These are phyloP conservation scores for Mallotus japonicus DNA, from an alignment of 441 rosid species.

Conservation along the genomic window DNA sequence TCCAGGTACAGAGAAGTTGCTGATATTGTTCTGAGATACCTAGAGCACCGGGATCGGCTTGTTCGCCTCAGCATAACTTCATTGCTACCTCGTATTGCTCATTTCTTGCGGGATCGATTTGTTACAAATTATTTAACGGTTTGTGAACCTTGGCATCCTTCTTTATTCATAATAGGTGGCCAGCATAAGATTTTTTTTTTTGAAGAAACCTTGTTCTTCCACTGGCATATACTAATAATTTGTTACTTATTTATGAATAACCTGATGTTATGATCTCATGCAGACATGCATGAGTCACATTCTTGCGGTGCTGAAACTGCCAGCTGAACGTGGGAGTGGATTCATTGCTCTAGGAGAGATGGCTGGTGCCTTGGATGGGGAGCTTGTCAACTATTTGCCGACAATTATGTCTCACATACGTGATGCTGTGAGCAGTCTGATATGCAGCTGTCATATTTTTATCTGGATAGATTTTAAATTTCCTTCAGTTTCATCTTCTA, in stretches of 20 bases:
- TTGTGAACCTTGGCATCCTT: conserved; percentile 33
- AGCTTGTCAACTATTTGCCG: conserved; percentile 94
- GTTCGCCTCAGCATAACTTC: conserved; percentile 99
- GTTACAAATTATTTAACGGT: conserved; percentile 93
- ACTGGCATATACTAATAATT: not conserved
- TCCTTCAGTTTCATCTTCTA: conserved; percentile 23
- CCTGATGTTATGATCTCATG: conserved; percentile 27
- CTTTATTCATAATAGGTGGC: conserved; percentile 14
- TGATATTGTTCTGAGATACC: conserved; percentile 93
- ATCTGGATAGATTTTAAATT: conserved; percentile 20
- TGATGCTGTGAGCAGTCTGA: conserved; percentile 76
- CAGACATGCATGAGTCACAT: conserved; percentile 99
- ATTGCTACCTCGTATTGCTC: conserved; percentile 98
- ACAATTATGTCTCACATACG: conserved; percentile 91
- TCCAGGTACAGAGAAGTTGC: conserved; percentile 99
- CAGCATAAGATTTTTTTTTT: not conserved
- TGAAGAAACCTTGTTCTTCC: conserved; percentile 6
- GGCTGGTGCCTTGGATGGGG: conserved; percentile 99
- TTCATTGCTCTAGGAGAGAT: conserved; percentile 99
- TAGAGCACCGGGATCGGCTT: conserved; percentile 93
- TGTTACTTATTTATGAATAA: conserved; percentile 12
- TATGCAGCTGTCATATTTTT: conserved; percentile 17
- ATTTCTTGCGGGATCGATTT: conserved; percentile 98
- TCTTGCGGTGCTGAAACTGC: conserved; percentile 78
- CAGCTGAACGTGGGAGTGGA: conserved; percentile 98